Evolutionary conservation across 1,139 yeast genomes (phyloP).

Genomic region (Yamadazyma diddensiae): DNA sequence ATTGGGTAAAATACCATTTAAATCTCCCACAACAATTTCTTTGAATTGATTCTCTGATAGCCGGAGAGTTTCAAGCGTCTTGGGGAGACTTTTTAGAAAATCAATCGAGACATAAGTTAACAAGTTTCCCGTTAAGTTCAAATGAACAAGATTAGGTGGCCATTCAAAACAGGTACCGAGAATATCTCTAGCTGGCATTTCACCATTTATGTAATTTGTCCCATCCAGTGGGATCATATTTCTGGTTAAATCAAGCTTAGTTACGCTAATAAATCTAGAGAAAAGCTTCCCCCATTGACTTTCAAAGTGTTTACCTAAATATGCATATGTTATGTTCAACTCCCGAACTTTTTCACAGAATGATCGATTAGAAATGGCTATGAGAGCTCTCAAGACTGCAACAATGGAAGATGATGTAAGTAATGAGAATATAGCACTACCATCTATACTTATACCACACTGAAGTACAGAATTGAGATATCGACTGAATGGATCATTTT

Average conservation of each 20-base stretch:
- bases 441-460: conserved; percentile 26
- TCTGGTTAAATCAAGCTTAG: conserved; percentile 25
- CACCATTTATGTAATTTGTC: conserved; percentile 12
- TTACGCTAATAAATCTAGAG: conserved; percentile 21
- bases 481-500: conserved; percentile 3
- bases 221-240: conserved; percentile 24
- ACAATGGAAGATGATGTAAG: conserved; percentile 30
- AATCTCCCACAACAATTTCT: conserved; percentile 13
- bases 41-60: conserved; percentile 17
- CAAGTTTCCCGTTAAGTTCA: conserved; percentile 28
- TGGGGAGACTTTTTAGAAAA: conserved; percentile 28
- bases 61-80: conserved; percentile 22
- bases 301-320: conserved; percentile 34
- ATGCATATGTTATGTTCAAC: conserved; percentile 31
- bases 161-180: conserved; percentile 24
- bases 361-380: conserved; percentile 18
- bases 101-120: conserved; percentile 20
- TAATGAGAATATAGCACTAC: conserved; percentile 23
- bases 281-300: conserved; percentile 35
- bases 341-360: conserved; percentile 19
- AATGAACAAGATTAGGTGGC: conserved; percentile 24
- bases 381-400: conserved; percentile 26
- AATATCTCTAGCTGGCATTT: conserved; percentile 16
- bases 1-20: conserved; percentile 17
- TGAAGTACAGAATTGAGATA: conserved; percentile 23